Evolutionary conservation across 179 eudicot genomes (phyloP).

Genomic region (Silene noctiflora): DNA sequence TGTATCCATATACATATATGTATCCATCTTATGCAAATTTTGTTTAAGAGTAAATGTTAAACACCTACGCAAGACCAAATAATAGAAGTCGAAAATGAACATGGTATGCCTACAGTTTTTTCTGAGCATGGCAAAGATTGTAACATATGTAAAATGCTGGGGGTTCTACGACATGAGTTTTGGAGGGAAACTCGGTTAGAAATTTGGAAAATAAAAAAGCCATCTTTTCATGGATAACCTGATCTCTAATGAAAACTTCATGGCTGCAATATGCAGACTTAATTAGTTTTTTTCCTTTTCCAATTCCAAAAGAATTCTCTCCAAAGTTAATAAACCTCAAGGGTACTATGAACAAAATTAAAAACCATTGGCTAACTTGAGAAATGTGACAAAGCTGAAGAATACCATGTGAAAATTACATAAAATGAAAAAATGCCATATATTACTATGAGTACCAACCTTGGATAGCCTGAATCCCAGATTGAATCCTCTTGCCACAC

Average conservation of each 20-base stretch:
- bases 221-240: background rate
- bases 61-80: background rate
- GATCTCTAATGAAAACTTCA: background rate
- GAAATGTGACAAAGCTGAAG: background rate
- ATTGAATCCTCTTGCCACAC: conserved; percentile 78
- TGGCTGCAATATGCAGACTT: background rate
- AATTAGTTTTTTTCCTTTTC: background rate
- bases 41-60: background rate
- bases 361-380: background rate
- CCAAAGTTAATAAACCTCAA: background rate
- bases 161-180: background rate
- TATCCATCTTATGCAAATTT: background rate
- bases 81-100: too few species aligned
- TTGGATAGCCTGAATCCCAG: conserved; percentile 69
- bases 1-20: background rate
- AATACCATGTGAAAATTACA: background rate
- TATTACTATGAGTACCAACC: conserved; percentile 39
- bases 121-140: background rate
- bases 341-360: background rate
- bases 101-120: background rate
- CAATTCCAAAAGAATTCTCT: background rate
- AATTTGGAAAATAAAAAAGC: too few species aligned
- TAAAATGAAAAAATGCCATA: background rate
- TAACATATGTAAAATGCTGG: background rate
- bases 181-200: background rate